Evolutionary conservation across 495 filamentous ascomycete genomes (phyloP), one percentile per base, ranked within the genome.

Genomic region (Penicillium macrosclerotiorum): DNA sequence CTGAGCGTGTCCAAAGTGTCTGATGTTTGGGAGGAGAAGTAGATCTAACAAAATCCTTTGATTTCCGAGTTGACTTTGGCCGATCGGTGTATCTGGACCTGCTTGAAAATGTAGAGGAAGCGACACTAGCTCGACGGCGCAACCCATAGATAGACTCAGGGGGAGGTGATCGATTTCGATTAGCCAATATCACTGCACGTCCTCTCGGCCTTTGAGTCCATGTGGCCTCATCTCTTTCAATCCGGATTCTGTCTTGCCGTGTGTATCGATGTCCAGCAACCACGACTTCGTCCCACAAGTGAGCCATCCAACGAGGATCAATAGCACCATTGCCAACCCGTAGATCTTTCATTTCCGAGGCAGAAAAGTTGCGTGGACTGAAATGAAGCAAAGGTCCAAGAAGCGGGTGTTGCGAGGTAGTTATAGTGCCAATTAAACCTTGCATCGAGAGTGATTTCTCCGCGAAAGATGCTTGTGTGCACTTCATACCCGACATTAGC

Each of bases 391-490:
- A n/a, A 0, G 42, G 42, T 25, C 42, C 42, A n/a, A 45, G 3
- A 6, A 35, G 12, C 1, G 42, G 42, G 31, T 45, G 42, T 18
- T 45, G 42, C 4, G 42, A 45, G 16, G 42, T 45, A 20, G 42
- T 45, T 4, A 45, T 45, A n/a, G 42, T 45, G 16, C 42, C 42
- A 12, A 17, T 14, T 2, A 25, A n/a, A 14, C 42, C 42, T 30
- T 45, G 42, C 42, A 45, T 45, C n/a, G 42, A 45, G 30, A 45
- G 30, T 19, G 42, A 36, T 34, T 35, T 45, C 20, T 11, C 29
- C 7, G 34, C 42, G 14, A 45, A 45, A 12, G 42, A 45, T 23
- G 42, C 42, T 11, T 33, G 29, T 3, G 42, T 45, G 31, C 42
- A 45, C 25, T 45, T 45, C 42, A 45, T 34, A 4, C 42, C 42